Evolutionary conservation across 257 asterid species (phyloP).

Genomic region (Solanum commersonii): DNA sequence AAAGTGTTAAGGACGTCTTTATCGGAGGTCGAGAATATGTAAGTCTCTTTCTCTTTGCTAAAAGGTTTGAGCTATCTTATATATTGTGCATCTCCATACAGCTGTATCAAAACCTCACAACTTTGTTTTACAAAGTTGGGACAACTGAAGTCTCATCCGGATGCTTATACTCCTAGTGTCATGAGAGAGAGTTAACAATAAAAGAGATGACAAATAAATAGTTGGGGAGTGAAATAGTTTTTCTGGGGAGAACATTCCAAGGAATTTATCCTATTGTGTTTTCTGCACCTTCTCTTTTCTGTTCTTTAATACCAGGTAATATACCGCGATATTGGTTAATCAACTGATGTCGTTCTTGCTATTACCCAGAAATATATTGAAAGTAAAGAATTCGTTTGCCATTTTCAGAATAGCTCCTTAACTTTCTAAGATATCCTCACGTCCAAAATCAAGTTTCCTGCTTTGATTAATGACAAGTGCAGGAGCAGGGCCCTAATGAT

Average conservation of each 20-base stretch:
- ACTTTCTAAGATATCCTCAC: background rate
- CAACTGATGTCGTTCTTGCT: background rate
- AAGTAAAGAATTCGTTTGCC: background rate
- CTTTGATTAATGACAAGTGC: background rate
- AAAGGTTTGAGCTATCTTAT: background rate
- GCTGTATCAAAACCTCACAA: background rate
- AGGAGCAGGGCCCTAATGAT: background rate
- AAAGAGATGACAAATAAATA: background rate
- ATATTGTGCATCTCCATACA: background rate
- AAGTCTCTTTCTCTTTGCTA: constrained; percentile 23
- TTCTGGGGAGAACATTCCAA: background rate
- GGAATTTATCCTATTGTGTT: background rate
- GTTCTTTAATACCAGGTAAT: background rate
- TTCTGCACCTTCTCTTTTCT: background rate
- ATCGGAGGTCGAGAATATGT: constrained; percentile 88
- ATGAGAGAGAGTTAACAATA: background rate
- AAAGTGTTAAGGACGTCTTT: constrained; percentile 83
- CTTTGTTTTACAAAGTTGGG: background rate
- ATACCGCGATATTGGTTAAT: background rate
- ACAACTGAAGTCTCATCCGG: background rate
- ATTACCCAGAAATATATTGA: background rate
- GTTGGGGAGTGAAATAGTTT: background rate
- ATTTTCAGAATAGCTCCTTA: background rate
- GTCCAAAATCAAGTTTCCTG: background rate
- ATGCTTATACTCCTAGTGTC: background rate